Conservation (phyloP, 2,329 filamentous ascomycete genomes). For the Penicillium digitatum region DNA sequence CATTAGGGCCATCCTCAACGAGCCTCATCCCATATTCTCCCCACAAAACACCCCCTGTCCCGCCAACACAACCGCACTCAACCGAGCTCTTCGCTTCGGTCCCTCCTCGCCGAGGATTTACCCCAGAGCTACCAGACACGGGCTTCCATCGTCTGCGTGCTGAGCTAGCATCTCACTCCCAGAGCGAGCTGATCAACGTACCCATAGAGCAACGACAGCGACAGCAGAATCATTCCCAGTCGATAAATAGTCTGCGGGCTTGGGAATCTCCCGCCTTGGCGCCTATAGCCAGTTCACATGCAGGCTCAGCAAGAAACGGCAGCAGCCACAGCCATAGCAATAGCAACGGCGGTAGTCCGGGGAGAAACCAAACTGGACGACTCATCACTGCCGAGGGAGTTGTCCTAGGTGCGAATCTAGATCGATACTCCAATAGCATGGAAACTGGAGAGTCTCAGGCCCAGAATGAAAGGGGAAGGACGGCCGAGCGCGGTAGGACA, state of each 20-base stretch:
- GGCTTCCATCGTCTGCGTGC: conserved; percentile 25
- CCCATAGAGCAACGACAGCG: conserved; percentile 13
- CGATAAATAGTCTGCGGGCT: not conserved
- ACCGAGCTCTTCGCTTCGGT: not conserved
- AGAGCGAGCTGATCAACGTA: conserved; percentile 31
- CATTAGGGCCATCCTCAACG: not conserved
- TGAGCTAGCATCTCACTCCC: conserved; percentile 24
- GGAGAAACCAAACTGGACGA: not conserved
- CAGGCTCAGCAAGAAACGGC: not conserved
- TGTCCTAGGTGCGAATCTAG: conserved; percentile 27
- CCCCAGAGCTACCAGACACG: conserved; percentile 30
- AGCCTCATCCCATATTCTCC: not conserved
- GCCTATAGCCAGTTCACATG: not conserved
- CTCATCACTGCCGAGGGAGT: conserved; percentile 29
- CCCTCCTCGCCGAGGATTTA: not conserved
- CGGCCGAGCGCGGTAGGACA: not conserved
- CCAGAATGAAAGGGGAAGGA: not conserved
- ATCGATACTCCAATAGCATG: conserved; percentile 11
- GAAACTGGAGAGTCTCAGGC: not conserved
- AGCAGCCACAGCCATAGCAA: not conserved
- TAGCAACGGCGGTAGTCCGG: not conserved
- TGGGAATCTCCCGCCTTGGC: not conserved
- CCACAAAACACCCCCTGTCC: not conserved
- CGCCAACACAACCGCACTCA: not conserved
- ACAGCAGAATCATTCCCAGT: not conserved